A percentile compares a stretch with the other conserved stretches of the same genome.
phyloP scores from a whole-genome alignment of 805 yeast species.

The Zygosaccharomyces bisporus region DNA sequence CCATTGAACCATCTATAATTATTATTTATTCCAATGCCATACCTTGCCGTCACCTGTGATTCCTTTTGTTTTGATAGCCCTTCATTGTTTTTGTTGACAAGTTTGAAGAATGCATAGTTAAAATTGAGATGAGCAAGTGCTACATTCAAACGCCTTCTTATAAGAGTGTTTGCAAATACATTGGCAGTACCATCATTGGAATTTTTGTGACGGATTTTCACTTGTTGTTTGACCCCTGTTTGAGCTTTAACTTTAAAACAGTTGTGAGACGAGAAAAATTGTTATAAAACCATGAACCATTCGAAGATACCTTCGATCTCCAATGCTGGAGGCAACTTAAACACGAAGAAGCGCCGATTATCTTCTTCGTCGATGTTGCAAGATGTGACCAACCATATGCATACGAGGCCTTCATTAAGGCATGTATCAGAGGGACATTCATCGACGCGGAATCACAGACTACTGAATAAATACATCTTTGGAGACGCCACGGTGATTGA shows the following conservation, averaged over 20 bases:
- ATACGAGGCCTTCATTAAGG: conserved; percentile 10
- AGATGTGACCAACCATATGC: conserved; percentile 20
- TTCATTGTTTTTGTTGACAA: background rate
- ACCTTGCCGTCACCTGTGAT: background rate
- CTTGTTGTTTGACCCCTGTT: background rate
- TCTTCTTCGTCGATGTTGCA: conserved; percentile 18
- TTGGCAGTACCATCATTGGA: background rate
- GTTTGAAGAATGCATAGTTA: background rate
- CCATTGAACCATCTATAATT: background rate
- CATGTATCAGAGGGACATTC: conserved; percentile 10
- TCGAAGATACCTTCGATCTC: conserved; percentile 22
- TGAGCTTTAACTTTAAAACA: background rate
- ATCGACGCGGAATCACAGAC: conserved; percentile 16
- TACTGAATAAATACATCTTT: conserved; percentile 28
- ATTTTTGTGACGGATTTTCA: too few relatives aligned
- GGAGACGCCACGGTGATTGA: conserved; percentile 34
- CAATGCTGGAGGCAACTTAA: conserved; percentile 1
- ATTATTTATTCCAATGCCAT: background rate
- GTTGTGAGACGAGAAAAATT: conserved; percentile 2
- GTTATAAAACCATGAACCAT: conserved; percentile 12
- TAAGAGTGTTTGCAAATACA: background rate
- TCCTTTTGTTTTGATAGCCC: background rate
- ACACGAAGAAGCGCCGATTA: conserved; percentile 14
- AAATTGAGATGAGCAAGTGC: background rate
- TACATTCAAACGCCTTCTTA: background rate